Percentiles rank a stretch among this genome's conserved stretches.
Conservation (phyloP, 805 yeast genomes). For the Sugiyamaella valdiviana region DNA sequence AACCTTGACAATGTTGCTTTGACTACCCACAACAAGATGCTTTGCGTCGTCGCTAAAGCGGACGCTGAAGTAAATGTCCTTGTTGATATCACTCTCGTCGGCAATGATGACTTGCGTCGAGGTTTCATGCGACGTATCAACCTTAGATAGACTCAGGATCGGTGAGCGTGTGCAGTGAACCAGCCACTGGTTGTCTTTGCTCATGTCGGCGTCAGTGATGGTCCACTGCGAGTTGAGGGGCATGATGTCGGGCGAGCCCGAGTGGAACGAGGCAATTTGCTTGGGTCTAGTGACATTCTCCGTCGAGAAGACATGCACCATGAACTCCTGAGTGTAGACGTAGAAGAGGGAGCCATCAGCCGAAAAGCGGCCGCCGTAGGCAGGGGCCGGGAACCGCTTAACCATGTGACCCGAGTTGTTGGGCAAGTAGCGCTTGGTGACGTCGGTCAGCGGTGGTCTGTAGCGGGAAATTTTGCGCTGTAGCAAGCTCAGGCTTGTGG, state of each 20-base stretch:
- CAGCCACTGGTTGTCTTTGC: slow-evolving; percentile 20
- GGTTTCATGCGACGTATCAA: slow-evolving; percentile 1
- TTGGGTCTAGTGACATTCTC: slow-evolving; percentile 16
- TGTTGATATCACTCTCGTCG: not conserved
- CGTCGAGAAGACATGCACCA: slow-evolving; percentile 21
- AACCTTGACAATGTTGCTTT: slow-evolving; percentile 15
- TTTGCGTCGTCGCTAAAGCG: slow-evolving; percentile 12
- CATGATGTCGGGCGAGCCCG: not conserved
- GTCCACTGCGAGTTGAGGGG: slow-evolving; percentile 25
- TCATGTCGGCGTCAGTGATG: slow-evolving; percentile 25
- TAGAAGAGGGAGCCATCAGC: slow-evolving; percentile 24
- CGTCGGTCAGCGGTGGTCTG: slow-evolving; percentile 8
- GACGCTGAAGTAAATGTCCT: not conserved
- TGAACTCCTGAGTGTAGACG: slow-evolving; percentile 24
- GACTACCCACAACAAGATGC: slow-evolving; percentile 25
- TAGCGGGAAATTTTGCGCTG: slow-evolving; percentile 12
- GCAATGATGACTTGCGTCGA: not conserved
- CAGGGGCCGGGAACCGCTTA: slow-evolving; percentile 14
- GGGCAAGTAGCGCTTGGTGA: slow-evolving; percentile 16
- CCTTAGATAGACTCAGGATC: slow-evolving; percentile 18
- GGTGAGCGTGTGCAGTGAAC: slow-evolving; percentile 23
- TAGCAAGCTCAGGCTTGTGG: slow-evolving; percentile 9
- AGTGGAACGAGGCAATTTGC: slow-evolving; percentile 1
- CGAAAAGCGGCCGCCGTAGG: slow-evolving; percentile 29
- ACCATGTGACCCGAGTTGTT: slow-evolving; percentile 10